Conservation (phyloP, 1,139 yeast species). For the Lizanozyma gosingica region DNA sequence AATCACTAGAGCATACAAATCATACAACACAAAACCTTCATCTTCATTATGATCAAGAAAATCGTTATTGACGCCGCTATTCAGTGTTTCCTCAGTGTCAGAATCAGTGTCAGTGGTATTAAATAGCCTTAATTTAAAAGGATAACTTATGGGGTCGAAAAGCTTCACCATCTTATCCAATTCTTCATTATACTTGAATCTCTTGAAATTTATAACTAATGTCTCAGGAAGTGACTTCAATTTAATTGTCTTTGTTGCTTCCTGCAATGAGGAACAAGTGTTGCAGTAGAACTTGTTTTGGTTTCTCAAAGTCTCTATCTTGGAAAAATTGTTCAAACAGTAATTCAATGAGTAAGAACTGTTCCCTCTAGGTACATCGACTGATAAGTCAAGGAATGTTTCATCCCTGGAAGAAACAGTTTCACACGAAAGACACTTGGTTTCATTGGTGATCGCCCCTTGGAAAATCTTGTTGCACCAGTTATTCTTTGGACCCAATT, state of each 20-base stretch:
- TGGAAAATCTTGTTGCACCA: conserved; percentile 73
- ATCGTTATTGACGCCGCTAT: neutral
- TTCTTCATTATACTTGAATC: conserved; percentile 86
- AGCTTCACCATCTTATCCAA: conserved; percentile 77
- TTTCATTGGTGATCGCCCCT: conserved; percentile 79
- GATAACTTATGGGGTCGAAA: conserved; percentile 78
- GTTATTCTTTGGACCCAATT: conserved; percentile 22
- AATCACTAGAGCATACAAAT: conserved; percentile 76
- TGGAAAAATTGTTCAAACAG: conserved; percentile 72
- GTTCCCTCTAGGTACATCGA: conserved; percentile 70
- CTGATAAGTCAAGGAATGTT: conserved; percentile 74
- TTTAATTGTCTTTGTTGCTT: conserved; percentile 89
- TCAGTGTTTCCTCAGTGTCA: conserved; percentile 28
- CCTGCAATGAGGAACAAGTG: conserved; percentile 82
- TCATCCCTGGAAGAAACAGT: conserved; percentile 80
- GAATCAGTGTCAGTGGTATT: conserved; percentile 48
- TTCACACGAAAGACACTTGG: conserved; percentile 86
- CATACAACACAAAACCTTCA: conserved; percentile 50
- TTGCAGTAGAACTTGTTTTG: conserved; percentile 92
- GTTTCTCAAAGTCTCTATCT: conserved; percentile 76
- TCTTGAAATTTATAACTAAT: conserved; percentile 73
- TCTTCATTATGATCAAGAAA: conserved; percentile 21
- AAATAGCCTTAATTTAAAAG: conserved; percentile 62
- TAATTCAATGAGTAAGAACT: conserved; percentile 59
- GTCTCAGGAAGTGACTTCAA: conserved; percentile 70